phyloP scores from a whole-genome alignment of 768 basidiomycete species.

The Krasilnikovozyma curviuscula region DNA sequence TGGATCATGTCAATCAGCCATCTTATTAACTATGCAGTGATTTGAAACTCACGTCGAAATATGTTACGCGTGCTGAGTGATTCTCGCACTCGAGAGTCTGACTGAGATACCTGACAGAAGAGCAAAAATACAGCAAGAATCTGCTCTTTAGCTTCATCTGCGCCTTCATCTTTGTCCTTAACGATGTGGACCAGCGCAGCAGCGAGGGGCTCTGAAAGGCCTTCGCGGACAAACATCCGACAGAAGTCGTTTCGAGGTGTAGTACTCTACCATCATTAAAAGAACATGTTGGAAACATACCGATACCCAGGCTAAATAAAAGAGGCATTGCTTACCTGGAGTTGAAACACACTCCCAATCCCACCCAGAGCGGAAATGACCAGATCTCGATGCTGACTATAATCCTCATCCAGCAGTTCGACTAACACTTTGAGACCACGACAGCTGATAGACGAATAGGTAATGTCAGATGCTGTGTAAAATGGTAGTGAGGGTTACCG shows the following conservation, averaged over 20 bases:
- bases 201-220: conserved; percentile 77
- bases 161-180: conserved; percentile 37
- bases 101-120: conserved; percentile 91
- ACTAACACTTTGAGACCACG: conserved; percentile 87
- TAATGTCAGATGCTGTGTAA: background rate
- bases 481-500: conserved; percentile 24
- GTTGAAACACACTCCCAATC: conserved; percentile 83
- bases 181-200: conserved; percentile 77
- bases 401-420: conserved; percentile 91
- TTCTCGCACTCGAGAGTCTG: conserved; percentile 78
- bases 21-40: background rate
- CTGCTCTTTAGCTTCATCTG: conserved; percentile 53
- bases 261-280: conserved; percentile 42
- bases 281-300: background rate
- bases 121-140: conserved; percentile 74
- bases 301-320: background rate
- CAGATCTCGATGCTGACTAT: conserved; percentile 71
- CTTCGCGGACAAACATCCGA: conserved; percentile 92
- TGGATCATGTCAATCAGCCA: background rate
- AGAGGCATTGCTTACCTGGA: conserved; percentile 26
- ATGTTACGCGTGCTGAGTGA: conserved; percentile 80
- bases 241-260: conserved; percentile 98
- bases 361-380: conserved; percentile 86
- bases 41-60: conserved; percentile 48
- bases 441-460: conserved; percentile 37